Evolutionary conservation across 352 stramenopile genomes (phyloP), one percentile per base, ranked within the genome.

Genomic region (Globisporangium sylvaticum): DNA sequence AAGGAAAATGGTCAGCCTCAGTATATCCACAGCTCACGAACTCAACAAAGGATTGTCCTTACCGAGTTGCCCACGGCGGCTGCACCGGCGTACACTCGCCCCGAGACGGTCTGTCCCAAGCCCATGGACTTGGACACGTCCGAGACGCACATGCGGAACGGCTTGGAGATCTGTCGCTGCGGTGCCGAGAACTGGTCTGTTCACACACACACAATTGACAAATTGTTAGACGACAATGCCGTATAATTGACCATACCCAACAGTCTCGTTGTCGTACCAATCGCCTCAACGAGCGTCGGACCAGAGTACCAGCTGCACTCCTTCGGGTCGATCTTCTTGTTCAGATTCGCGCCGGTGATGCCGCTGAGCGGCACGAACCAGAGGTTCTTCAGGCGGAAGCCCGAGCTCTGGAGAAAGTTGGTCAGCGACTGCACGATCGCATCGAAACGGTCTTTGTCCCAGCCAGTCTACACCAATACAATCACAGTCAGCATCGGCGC

Each of bases 291-390:
- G 12, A 97, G 76, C 57, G 89, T 92, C 25, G 80, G 84, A 0
- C 89, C 89, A 3, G 67, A 70, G 67, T 96, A 97, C 89, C 89
- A 97, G 27, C 68, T 64, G 61, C 77, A 89, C 24, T 89, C 77
- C 8, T 76, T 67, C 4, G 70, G 25, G 34, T 77, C 70, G 12
- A 90, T 67, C 24, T 73, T 81, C n/a, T 77, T 83, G 32, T 94
- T 73, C 10, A 97, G 67, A 42, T 97, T 97, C n/a, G 71, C 79
- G 20, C 91, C 91, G 1, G 77, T 88, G 53, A 97, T 86, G 10
- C 91, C 91, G 58, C 89, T 97, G 29, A 97, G 77, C 8, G 91
- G 91, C 31, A 97, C 83, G 59, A 96, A 97, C 54, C 75, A 83
- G 50, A 96, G 39, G 62, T 96, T 91, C 65, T 94, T 91, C 1